Percentiles rank a stretch among this genome's conserved stretches.
phyloP scores from a whole-genome alignment of 192 early-diverging fungal species.

The Coemansia sp. region DNA sequence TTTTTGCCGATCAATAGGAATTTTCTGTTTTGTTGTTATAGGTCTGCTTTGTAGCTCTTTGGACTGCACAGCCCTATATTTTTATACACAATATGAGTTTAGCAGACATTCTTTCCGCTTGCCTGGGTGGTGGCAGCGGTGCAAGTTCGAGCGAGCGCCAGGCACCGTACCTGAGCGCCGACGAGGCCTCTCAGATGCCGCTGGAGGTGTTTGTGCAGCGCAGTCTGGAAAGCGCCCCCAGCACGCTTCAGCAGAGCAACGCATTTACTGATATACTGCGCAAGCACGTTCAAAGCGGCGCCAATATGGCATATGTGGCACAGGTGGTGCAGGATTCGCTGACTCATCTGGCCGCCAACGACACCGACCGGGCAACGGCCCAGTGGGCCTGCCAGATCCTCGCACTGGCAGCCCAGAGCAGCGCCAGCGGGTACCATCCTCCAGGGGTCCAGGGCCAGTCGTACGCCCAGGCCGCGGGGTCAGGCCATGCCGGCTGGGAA shows the following conservation, averaged over 20 bases:
- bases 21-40: too few species aligned
- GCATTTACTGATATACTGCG: slow-evolving; percentile 46
- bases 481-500: slow-evolving; percentile 27
- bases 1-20: too few species aligned
- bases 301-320: slow-evolving; percentile 17
- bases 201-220: slow-evolving; percentile 47
- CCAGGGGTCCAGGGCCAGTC: slow-evolving; percentile 15
- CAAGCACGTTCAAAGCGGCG: slow-evolving; percentile 30
- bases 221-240: slow-evolving; percentile 47
- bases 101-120: slow-evolving; percentile 28
- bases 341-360: slow-evolving; percentile 29
- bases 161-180: slow-evolving; percentile 42
- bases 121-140: slow-evolving; percentile 22
- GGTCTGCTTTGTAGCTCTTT: too few species aligned
- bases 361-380: slow-evolving; percentile 26
- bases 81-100: slow-evolving; percentile 26
- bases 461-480: slow-evolving; percentile 33
- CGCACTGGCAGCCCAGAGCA: slow-evolving; percentile 17
- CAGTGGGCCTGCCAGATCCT: slow-evolving; percentile 51
- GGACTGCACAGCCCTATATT: too few species aligned
- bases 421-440: slow-evolving; percentile 23
- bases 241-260: slow-evolving; percentile 24
- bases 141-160: slow-evolving; percentile 12
- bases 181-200: slow-evolving; percentile 48
- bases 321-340: slow-evolving; percentile 34